Evolutionary conservation across 148 eudicot genomes (phyloP).

Genomic region (Spergularia marina): DNA sequence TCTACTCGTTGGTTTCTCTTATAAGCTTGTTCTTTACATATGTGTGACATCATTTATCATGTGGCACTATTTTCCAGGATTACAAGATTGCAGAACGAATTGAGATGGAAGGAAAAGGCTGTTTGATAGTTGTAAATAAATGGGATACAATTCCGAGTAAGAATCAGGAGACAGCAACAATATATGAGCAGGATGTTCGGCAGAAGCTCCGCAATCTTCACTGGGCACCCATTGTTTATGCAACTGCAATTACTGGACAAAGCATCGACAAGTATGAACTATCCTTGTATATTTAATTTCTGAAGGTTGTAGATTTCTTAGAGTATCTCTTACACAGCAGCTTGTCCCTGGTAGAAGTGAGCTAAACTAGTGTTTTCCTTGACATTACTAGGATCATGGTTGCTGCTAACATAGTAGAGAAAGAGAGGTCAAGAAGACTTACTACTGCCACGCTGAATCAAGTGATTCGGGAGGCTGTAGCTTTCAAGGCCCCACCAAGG

Average conservation of each 20-base stretch:
- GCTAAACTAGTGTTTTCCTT: slow-evolving; percentile 3
- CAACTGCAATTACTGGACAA: slow-evolving; percentile 86
- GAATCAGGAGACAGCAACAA: slow-evolving; percentile 68
- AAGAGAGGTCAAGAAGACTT: slow-evolving; percentile 88
- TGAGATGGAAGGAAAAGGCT: slow-evolving; percentile 94
- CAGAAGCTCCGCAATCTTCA: slow-evolving; percentile 77
- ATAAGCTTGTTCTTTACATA: background rate
- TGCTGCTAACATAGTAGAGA: slow-evolving; percentile 83
- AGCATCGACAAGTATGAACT: slow-evolving; percentile 83
- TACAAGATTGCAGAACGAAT: slow-evolving; percentile 94
- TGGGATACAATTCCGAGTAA: slow-evolving; percentile 98
- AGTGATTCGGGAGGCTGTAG: slow-evolving; percentile 81
- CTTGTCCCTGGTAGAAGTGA: slow-evolving; percentile 1
- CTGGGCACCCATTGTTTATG: slow-evolving; percentile 98
- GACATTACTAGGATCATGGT: slow-evolving; percentile 57
- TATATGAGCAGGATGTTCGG: slow-evolving; percentile 90
- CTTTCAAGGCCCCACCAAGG: slow-evolving; percentile 94
- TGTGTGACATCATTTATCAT: background rate
- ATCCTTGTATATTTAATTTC: background rate
- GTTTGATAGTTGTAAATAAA: slow-evolving; percentile 93
- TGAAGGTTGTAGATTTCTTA: background rate
- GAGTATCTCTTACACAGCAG: background rate
- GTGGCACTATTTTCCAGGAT: slow-evolving; percentile 46
- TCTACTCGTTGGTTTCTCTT: background rate
- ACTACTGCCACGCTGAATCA: slow-evolving; percentile 83